Evolutionary conservation across 2,329 filamentous ascomycete species (phyloP).

Genomic region (Colletotrichum lentis): DNA sequence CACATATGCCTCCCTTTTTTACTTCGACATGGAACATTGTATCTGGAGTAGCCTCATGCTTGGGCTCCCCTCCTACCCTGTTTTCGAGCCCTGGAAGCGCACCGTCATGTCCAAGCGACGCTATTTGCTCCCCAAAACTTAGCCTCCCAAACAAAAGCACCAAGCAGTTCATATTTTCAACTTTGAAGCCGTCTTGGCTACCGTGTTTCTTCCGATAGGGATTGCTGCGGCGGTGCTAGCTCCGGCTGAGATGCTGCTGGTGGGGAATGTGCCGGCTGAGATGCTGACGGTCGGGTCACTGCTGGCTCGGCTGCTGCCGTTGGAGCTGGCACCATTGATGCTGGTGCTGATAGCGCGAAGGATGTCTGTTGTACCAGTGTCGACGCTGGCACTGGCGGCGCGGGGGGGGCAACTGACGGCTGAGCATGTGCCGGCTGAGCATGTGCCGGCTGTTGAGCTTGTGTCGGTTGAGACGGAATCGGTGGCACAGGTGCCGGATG

Average conservation of each 20-base stretch:
- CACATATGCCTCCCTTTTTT: constrained; percentile 25
- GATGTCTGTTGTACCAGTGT: not conserved
- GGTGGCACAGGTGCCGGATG: constrained; percentile 8
- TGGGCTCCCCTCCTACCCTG: not conserved
- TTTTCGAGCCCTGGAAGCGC: constrained; percentile 11
- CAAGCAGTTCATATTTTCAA: constrained; percentile 7
- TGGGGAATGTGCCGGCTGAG: not conserved
- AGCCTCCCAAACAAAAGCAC: constrained; percentile 4
- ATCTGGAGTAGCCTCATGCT: constrained; percentile 16
- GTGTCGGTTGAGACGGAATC: constrained; percentile 9
- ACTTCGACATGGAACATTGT: constrained; percentile 6
- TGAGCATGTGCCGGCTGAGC: not conserved
- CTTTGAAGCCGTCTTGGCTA: constrained; percentile 13
- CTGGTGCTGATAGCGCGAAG: not conserved
- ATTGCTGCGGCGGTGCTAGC: constrained; percentile 1
- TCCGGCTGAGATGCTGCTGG: constrained; percentile 15
- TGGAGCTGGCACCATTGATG: not conserved
- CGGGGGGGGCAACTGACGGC: not conserved
- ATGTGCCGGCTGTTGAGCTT: constrained; percentile 6
- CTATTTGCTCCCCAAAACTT: constrained; percentile 3
- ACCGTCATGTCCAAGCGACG: constrained; percentile 13
- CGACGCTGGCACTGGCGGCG: not conserved
- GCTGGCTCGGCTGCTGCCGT: constrained; percentile 4
- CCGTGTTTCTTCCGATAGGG: constrained; percentile 17
- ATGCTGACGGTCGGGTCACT: too few relatives aligned